Conservation (phyloP, 2,329 filamentous ascomycete species). For the Aureobasidium namibiae region DNA sequence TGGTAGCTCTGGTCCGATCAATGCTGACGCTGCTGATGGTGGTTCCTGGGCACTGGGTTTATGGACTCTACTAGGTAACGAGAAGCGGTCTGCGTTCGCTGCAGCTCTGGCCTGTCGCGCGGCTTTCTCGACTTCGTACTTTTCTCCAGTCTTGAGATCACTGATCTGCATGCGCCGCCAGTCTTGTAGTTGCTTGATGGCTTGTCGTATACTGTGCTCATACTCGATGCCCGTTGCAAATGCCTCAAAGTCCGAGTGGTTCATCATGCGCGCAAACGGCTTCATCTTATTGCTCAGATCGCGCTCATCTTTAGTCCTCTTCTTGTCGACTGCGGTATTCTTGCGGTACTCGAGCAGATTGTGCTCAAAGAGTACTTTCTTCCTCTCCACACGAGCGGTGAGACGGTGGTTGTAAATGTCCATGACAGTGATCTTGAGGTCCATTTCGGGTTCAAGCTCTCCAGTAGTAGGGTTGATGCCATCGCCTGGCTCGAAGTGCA, state of each 20-base stretch:
- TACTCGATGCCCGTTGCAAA: slow-evolving; percentile 80
- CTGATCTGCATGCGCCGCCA: slow-evolving; percentile 82
- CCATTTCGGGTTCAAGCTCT: slow-evolving; percentile 89
- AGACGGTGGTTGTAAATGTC: slow-evolving; percentile 93
- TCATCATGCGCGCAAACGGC: slow-evolving; percentile 96
- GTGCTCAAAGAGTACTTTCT: slow-evolving; percentile 95
- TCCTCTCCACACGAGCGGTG: slow-evolving; percentile 84
- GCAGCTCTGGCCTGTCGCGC: slow-evolving; percentile 56
- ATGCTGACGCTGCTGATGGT: slow-evolving; percentile 63
- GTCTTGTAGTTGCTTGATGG: slow-evolving; percentile 84
- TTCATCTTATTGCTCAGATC: slow-evolving; percentile 90
- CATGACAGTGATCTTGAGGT: slow-evolving; percentile 95
- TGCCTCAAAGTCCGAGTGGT: slow-evolving; percentile 77
- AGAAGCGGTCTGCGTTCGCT: slow-evolving; percentile 71
- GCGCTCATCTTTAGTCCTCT: slow-evolving; percentile 87
- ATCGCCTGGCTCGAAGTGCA: slow-evolving; percentile 96
- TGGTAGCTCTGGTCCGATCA: slow-evolving; percentile 73
- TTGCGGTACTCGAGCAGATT: slow-evolving; percentile 88
- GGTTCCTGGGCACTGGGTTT: slow-evolving; percentile 59
- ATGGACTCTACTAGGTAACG: neutral
- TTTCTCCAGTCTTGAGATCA: slow-evolving; percentile 77
- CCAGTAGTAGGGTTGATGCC: slow-evolving; percentile 78
- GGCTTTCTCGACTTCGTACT: slow-evolving; percentile 85
- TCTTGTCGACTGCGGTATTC: slow-evolving; percentile 84
- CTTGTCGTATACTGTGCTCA: slow-evolving; percentile 83